Percentiles rank a stretch among this genome's conserved stretches.
These are phyloP conservation scores for Corylus americana DNA, from an alignment of 306 rosid genomes.

Conservation along the genomic window DNA sequence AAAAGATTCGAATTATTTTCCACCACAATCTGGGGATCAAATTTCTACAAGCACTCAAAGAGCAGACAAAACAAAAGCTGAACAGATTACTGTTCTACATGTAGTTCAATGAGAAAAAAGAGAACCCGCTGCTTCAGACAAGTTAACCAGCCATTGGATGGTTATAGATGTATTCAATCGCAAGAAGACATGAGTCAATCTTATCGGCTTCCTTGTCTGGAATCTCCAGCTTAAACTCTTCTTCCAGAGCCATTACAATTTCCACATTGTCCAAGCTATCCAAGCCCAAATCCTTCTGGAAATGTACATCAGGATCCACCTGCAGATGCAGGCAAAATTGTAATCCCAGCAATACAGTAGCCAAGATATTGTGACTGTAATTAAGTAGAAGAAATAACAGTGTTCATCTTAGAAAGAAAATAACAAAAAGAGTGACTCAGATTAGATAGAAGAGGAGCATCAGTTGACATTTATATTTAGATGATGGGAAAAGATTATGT, in stretches of 20 bases:
- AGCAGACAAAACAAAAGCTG: slow-evolving; percentile 25
- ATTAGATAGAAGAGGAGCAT: no score
- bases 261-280: slow-evolving; percentile 99
- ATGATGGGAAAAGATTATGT: neutral
- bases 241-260: slow-evolving; percentile 94
- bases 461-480: no score
- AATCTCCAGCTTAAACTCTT: slow-evolving; percentile 96
- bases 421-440: no score
- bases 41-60: slow-evolving; percentile 31
- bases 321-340: slow-evolving; percentile 32
- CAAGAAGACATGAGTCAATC: slow-evolving; percentile 75
- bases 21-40: slow-evolving; percentile 29
- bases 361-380: neutral
- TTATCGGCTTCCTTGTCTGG: slow-evolving; percentile 94
- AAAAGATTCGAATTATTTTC: slow-evolving; percentile 53
- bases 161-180: slow-evolving; percentile 84
- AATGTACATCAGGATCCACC: slow-evolving; percentile 82
- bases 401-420: neutral
- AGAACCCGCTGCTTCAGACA: neutral
- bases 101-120: slow-evolving; percentile 19
- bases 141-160: slow-evolving; percentile 86
- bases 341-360: slow-evolving; percentile 4
- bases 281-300: slow-evolving; percentile 89
- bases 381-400: neutral
- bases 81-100: slow-evolving; percentile 25